A percentile compares a stretch with the other conserved stretches of the same genome.
phyloP scores from a whole-genome alignment of 257 asterid genomes.

The Fraxinus excelsior region DNA sequence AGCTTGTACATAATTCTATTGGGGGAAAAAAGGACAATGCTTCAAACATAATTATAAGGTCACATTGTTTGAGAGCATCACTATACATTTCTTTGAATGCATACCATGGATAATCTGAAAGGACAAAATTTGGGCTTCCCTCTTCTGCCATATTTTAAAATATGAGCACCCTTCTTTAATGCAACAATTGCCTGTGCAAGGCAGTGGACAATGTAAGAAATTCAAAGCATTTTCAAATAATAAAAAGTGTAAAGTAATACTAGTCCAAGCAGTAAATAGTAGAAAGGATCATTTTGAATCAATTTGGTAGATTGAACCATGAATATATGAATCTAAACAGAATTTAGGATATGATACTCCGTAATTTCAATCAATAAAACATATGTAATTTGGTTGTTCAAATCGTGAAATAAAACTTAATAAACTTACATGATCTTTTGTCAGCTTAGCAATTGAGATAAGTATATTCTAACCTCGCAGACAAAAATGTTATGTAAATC shows the following conservation, averaged over 20 bases:
- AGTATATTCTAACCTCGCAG: neutral
- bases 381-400: neutral
- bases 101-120: slow-evolving; percentile 50
- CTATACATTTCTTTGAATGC: neutral
- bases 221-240: neutral
- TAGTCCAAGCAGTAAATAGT: neutral
- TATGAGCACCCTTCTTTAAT: slow-evolving; percentile 56
- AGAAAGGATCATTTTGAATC: neutral
- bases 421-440: neutral
- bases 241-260: neutral
- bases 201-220: slow-evolving; percentile 4
- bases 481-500: neutral
- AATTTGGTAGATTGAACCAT: neutral
- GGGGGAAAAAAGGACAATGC: neutral
- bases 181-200: slow-evolving; percentile 50
- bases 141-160: slow-evolving; percentile 44
- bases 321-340: neutral
- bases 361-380: neutral
- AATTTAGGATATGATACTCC: neutral
- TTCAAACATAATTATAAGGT: neutral
- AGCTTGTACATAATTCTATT: neutral
- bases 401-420: neutral
- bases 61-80: neutral
- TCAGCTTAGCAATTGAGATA: neutral
- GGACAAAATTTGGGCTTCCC: slow-evolving; percentile 61